Base-by-base conservation (phyloP, 192 early-diverging fungal species). In the Coemansia sp. region DNA sequence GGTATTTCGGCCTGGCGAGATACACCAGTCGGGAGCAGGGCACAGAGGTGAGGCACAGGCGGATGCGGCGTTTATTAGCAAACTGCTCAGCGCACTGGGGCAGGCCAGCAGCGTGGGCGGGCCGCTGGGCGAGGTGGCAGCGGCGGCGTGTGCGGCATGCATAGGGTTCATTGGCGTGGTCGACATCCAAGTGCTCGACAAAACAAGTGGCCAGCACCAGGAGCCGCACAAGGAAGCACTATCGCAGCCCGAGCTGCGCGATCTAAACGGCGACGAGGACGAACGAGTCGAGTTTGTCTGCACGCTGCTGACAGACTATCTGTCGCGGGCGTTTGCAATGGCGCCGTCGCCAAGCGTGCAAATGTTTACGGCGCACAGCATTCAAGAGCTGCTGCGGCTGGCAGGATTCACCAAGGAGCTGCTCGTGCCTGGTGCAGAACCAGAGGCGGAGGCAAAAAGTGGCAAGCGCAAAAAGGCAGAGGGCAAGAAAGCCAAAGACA, bases 301-400 rank as follows among this genome's bases (percentile, higher is more conserved):
- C 47, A 74, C 64, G 10, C 60, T 82, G 2, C 67, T 82, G 25
- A 56, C 77, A 8, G 80, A 82, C 46, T 42, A 77, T n/a, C 37
- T 82, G 51, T 62, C 70, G 34, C 71, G 60, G 14, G 65, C 64
- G 8, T 82, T 82, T 71, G 80, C 71, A 17, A 59, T 64, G 52
- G 80, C 80, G 11, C 74, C 71, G 5, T 74, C 74, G n/a, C 75
- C 80, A 2, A 58, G 71, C n/a, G 71, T 65, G 3, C 80, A 82
- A 52, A 58, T 64, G 44, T 68, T 71, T 37, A 71, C 71, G 1
- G 80, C 80, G 4, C 77, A 77, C 53, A 65, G 61, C 10, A 82
- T 82, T 15, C 80, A 82, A 52, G 80, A 82, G 57, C 65, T 82
- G 40, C 44, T 82, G 25, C 62, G 68, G 1, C 44, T 69, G 21